Conservation (phyloP, 1,139 yeast species). For the Yamadazyma diospyri region DNA sequence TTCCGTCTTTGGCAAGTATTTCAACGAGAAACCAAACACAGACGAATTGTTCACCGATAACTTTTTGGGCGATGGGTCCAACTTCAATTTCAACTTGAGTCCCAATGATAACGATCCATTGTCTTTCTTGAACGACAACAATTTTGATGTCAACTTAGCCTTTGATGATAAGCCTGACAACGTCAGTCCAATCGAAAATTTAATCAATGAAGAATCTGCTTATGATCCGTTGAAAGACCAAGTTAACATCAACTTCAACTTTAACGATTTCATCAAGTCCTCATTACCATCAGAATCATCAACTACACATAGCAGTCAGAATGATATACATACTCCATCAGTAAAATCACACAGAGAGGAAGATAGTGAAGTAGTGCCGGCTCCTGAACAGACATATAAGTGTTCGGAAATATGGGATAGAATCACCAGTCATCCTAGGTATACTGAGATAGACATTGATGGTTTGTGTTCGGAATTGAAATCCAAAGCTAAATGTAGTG, state of each 20-base stretch:
- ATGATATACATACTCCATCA: conserved; percentile 1
- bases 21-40: conserved; percentile 4
- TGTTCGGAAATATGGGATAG: conserved; percentile 97
- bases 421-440: conserved; percentile 88
- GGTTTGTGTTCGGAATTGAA: conserved; percentile 87
- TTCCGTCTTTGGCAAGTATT: conserved; percentile 8
- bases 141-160: conserved; percentile 51
- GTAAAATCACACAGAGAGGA: conserved; percentile 15
- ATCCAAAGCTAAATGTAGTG: conserved; percentile 93
- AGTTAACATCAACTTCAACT: conserved; percentile 24
- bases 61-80: conserved; percentile 19
- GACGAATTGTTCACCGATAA: conserved; percentile 22
- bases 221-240: conserved; percentile 54
- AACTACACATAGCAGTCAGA: neutral
- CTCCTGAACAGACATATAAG: conserved; percentile 39
- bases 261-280: conserved; percentile 36
- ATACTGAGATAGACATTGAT: conserved; percentile 89
- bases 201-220: conserved; percentile 62
- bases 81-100: conserved; percentile 20
- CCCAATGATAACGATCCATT: conserved; percentile 31
- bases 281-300: conserved; percentile 17
- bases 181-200: conserved; percentile 28
- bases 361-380: conserved; percentile 27
- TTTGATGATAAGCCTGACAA: conserved; percentile 23
- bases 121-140: conserved; percentile 42